These are phyloP conservation scores for Rhinocladiella similis DNA, from an alignment of 2,329 filamentous ascomycete genomes.

Conservation along the genomic window DNA sequence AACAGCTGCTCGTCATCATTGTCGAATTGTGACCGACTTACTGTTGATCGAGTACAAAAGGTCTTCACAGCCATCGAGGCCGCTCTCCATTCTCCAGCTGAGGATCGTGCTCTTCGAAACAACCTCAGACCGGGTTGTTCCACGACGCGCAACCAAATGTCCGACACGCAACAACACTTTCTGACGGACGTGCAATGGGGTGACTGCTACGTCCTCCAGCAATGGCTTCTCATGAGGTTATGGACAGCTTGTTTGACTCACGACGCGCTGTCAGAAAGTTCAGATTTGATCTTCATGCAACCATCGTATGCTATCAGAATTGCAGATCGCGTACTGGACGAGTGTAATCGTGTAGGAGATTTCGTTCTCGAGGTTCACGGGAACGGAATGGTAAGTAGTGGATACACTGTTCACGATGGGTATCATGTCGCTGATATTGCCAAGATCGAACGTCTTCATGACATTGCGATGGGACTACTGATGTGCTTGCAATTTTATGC, in stretches of 20 bases:
- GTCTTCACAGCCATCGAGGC: background rate
- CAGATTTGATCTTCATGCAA: background rate
- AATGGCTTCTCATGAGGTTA: conserved; percentile 9
- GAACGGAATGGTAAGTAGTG: background rate
- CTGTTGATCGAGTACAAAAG: background rate
- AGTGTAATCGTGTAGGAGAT: background rate
- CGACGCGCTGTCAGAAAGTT: conserved; percentile 2
- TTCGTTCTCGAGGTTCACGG: conserved; percentile 2
- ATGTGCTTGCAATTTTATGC: background rate
- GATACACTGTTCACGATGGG: too few species aligned
- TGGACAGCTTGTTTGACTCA: conserved; percentile 9
- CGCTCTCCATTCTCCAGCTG: background rate
- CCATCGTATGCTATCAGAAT: background rate
- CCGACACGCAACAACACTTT: background rate
- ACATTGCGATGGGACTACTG: conserved; percentile 7
- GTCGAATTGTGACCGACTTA: background rate
- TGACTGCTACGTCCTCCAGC: conserved; percentile 7
- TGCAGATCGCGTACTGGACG: conserved; percentile 1
- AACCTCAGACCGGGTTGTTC: background rate
- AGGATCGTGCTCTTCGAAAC: too few species aligned
- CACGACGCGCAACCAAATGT: background rate
- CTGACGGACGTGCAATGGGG: conserved; percentile 8
- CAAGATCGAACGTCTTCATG: conserved; percentile 1
- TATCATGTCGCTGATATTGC: too few species aligned
- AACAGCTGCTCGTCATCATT: conserved; percentile 1